Conservation (phyloP, 176 grass and related monocot species). For the Typha latifolia region DNA sequence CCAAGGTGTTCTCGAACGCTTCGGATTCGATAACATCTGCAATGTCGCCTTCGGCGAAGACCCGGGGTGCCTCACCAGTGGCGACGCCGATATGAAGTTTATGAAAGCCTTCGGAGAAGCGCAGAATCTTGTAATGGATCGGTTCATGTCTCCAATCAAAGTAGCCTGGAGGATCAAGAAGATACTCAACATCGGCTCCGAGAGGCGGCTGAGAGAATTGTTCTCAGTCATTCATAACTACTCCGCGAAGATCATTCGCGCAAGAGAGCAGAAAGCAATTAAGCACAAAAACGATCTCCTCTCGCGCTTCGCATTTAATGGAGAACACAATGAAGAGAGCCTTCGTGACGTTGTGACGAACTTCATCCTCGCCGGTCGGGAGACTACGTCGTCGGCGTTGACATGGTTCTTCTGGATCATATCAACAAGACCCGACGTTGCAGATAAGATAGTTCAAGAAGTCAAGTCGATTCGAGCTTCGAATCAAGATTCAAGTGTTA, state of each 20-base stretch:
- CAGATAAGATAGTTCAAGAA: slow-evolving; percentile 17
- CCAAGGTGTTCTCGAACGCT: slow-evolving; percentile 36
- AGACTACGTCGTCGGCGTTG: slow-evolving; percentile 36
- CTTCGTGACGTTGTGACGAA: slow-evolving; percentile 30
- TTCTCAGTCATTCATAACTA: slow-evolving; percentile 27
- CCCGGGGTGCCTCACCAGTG: slow-evolving; percentile 33
- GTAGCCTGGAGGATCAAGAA: slow-evolving; percentile 39
- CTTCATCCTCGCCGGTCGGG: slow-evolving; percentile 41
- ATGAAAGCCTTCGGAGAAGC: slow-evolving; percentile 36
- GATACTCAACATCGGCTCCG: slow-evolving; percentile 29
- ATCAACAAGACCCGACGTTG: slow-evolving; percentile 18
- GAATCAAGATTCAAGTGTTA: not conserved
- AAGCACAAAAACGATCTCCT: slow-evolving; percentile 26
- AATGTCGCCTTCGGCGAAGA: slow-evolving; percentile 45
- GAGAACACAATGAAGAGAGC: slow-evolving; percentile 8
- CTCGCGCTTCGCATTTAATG: slow-evolving; percentile 23
- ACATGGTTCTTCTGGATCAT: slow-evolving; percentile 53
- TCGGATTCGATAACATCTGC: slow-evolving; percentile 62
- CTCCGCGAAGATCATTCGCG: slow-evolving; percentile 33
- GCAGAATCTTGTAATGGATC: slow-evolving; percentile 18
- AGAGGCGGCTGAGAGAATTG: slow-evolving; percentile 23
- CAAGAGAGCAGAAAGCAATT: slow-evolving; percentile 5
- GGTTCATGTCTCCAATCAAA: slow-evolving; percentile 25
- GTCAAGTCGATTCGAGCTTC: slow-evolving; percentile 6
- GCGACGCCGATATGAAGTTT: slow-evolving; percentile 13